Base-by-base conservation (phyloP, 306 rosid genomes). In the Corylus americana region DNA sequence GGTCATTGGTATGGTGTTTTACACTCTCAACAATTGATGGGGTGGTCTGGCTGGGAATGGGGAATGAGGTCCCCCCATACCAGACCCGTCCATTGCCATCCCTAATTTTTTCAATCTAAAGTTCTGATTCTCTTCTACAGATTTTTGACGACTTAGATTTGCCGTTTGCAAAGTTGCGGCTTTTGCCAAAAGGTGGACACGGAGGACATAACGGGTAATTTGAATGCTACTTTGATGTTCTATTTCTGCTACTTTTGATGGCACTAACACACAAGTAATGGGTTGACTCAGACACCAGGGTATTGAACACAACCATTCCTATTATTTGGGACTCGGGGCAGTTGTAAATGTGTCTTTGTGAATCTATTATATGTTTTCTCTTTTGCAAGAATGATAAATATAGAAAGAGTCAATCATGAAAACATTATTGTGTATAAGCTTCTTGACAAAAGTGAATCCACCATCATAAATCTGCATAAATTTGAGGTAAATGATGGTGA, bases 151-250 rank as follows among this genome's bases (percentile, higher is more conserved):
- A 95, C 90, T 70, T 95, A 79, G 98, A 95, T 87, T 88, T 93
- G 81, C 98, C 99, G 5, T 93, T 95, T 85, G 94, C 89, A 53
- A 93, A 93, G 87, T 55, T 91, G 82, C 89, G 91, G 87, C 77
- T 95, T 73, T 85, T 91, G 88, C 99, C 99, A 39, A 95, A 95
- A 86, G 98, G 98, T 39, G 98, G 98, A 53, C 99, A 93, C 71
- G 98, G 99, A 89, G 99, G 99, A 71, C 99, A 93, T 51, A 93
- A 95, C 69, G 98, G 99, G 98, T 93, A 88, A 84, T 55, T 80
- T 62, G 10, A 64, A 45, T 78, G 54, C 72, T 69, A 57, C 75
- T 80, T 27, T 67, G 51, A 61, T 68, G 47, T 76, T 54, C 9
- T 16, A 29, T 22, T 64, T 77, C 80, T 85, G 79, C 64, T 77